These are phyloP conservation scores for Tagetes patula DNA, from an alignment of 129 eudicot species.

Conservation along the genomic window DNA sequence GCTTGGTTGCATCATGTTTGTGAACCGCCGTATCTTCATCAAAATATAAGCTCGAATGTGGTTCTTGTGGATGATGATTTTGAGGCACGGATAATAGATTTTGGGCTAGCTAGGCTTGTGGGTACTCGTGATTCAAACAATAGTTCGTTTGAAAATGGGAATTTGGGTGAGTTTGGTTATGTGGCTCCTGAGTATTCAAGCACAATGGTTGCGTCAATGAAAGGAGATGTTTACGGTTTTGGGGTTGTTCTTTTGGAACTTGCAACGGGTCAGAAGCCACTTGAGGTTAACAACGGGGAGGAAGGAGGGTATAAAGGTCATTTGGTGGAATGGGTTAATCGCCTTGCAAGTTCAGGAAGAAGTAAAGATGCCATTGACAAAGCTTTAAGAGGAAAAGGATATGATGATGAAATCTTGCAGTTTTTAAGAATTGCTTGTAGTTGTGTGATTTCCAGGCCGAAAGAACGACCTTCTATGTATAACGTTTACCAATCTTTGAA, in stretches of 20 bases:
- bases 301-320: slow-evolving; percentile 68
- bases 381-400: slow-evolving; percentile 45
- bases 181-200: slow-evolving; percentile 72
- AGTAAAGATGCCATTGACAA: slow-evolving; percentile 58
- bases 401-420: slow-evolving; percentile 60
- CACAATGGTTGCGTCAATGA: slow-evolving; percentile 69
- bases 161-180: slow-evolving; percentile 68
- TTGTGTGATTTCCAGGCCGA: slow-evolving; percentile 65
- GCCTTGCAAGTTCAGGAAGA: slow-evolving; percentile 43
- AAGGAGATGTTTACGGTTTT: slow-evolving; percentile 67
- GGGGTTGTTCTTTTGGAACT: slow-evolving; percentile 66
- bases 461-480: slow-evolving; percentile 63
- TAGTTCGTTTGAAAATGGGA: slow-evolving; percentile 57
- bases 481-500: slow-evolving; percentile 54
- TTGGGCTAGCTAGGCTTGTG: slow-evolving; percentile 57
- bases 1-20: slow-evolving; percentile 80
- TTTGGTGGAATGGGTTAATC: slow-evolving; percentile 61
- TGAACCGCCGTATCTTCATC: slow-evolving; percentile 57
- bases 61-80: slow-evolving; percentile 61
- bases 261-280: slow-evolving; percentile 65
- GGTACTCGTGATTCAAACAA: slow-evolving; percentile 50
- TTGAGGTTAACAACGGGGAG: slow-evolving; percentile 55
- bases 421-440: slow-evolving; percentile 55
- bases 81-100: slow-evolving; percentile 61
- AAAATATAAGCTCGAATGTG: slow-evolving; percentile 55